Conservation (phyloP, 345 rosid genomes). For the Populus tremula region DNA sequence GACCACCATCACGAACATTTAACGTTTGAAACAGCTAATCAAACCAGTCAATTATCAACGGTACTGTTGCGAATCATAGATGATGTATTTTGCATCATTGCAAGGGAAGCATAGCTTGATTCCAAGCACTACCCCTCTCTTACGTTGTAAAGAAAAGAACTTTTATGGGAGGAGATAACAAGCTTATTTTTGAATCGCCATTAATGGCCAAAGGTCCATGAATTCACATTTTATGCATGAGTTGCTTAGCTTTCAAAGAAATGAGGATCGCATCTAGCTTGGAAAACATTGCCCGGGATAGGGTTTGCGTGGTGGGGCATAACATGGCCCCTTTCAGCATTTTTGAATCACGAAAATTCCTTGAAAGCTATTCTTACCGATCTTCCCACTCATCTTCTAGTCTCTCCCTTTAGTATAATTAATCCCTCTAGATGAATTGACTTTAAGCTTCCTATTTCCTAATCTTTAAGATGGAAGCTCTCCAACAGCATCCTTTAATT, state of each 20-base stretch:
- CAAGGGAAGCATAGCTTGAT: too few species aligned
- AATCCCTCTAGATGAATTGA: constrained; percentile 11
- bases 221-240: constrained; percentile 12
- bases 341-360: constrained; percentile 15
- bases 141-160: too few species aligned
- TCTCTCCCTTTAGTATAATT: neutral
- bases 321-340: neutral
- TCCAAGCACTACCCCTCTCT: too few species aligned
- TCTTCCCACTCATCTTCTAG: neutral
- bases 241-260: constrained; percentile 22
- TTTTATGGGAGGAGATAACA: too few species aligned
- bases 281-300: neutral
- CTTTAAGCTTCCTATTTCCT: neutral
- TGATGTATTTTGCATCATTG: too few species aligned
- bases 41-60: too few species aligned
- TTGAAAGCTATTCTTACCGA: constrained; percentile 24
- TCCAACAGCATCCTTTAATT: neutral
- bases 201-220: neutral
- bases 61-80: too few species aligned
- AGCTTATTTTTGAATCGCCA: too few species aligned
- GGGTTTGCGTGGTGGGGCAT: constrained; percentile 15
- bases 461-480: neutral
- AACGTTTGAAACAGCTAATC: too few species aligned
- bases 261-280: constrained; percentile 11
- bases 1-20: too few species aligned